Evolutionary conservation across 495 filamentous ascomycete species (phyloP).

Genomic region (Xylaria sp.): DNA sequence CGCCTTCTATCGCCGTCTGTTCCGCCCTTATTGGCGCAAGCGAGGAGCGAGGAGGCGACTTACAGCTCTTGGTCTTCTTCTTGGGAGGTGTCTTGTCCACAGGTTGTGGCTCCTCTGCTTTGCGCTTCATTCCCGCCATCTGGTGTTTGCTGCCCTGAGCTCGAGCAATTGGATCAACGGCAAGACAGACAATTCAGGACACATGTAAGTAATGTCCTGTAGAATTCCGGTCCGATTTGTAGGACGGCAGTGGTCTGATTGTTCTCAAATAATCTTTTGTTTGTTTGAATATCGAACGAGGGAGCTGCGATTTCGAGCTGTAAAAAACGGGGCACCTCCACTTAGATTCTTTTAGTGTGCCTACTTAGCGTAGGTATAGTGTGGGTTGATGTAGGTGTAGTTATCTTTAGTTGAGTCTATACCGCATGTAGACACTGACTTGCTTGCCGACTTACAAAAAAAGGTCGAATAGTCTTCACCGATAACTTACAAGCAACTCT

Average conservation of each 20-base stretch:
- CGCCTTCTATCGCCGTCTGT: background rate
- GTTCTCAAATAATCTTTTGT: conserved; percentile 5
- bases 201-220: background rate
- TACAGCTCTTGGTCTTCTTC: conserved; percentile 56
- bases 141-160: background rate
- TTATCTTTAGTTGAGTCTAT: background rate
- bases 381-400: background rate
- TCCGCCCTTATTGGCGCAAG: background rate
- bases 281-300: conserved; percentile 21
- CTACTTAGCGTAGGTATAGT: background rate
- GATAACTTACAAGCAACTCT: conserved; percentile 3
- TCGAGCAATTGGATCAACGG: background rate
- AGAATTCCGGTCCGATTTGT: background rate
- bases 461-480: background rate
- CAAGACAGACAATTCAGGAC: background rate
- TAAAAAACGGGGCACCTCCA: conserved; percentile 24
- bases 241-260: conserved; percentile 18
- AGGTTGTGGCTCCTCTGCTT: conserved; percentile 45
- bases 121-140: conserved; percentile 54
- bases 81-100: conserved; percentile 46
- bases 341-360: conserved; percentile 12
- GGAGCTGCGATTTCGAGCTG: conserved; percentile 14
- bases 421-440: background rate
- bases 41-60: conserved; percentile 22
- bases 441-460: background rate